Conservation (phyloP, 352 stramenopile species). For the Globisporangium solare region DNA sequence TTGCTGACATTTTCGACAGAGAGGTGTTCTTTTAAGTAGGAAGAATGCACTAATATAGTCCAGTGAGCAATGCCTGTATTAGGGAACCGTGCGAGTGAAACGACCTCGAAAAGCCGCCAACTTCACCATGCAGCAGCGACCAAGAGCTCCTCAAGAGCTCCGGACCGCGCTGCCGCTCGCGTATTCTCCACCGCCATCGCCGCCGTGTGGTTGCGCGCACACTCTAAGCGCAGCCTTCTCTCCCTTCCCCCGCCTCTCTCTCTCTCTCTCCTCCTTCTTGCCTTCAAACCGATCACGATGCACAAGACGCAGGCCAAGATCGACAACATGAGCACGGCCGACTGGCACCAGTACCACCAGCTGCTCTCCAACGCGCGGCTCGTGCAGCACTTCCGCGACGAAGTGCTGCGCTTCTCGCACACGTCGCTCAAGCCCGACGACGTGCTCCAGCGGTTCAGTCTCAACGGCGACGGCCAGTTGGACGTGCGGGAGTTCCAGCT, state of each 20-base stretch:
- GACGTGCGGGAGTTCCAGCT: conserved; percentile 75
- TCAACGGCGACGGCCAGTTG: conserved; percentile 71
- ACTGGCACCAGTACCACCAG: conserved; percentile 72
- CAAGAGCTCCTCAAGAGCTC: too few species aligned
- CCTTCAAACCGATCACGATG: conserved; percentile 22
- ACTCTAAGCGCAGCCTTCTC: too few species aligned
- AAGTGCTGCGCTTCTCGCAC: conserved; percentile 57
- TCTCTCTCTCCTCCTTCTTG: neutral
- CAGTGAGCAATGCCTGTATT: neutral
- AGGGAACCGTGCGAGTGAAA: neutral
- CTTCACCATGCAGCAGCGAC: neutral
- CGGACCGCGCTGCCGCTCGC: too few species aligned
- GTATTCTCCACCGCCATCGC: too few species aligned
- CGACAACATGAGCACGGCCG: conserved; percentile 72
- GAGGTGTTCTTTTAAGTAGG: neutral
- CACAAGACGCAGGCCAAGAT: conserved; percentile 67
- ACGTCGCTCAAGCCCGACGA: conserved; percentile 65
- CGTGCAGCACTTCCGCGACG: conserved; percentile 53
- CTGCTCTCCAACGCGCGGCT: conserved; percentile 50
- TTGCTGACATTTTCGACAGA: too few species aligned
- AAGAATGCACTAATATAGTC: neutral
- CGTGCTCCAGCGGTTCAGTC: conserved; percentile 62
- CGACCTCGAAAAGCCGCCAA: neutral
- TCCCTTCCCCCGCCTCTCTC: too few species aligned
- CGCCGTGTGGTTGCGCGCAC: too few species aligned